Evolutionary conservation across 805 yeast species (phyloP).

Genomic region (Brettanomyces nanus): DNA sequence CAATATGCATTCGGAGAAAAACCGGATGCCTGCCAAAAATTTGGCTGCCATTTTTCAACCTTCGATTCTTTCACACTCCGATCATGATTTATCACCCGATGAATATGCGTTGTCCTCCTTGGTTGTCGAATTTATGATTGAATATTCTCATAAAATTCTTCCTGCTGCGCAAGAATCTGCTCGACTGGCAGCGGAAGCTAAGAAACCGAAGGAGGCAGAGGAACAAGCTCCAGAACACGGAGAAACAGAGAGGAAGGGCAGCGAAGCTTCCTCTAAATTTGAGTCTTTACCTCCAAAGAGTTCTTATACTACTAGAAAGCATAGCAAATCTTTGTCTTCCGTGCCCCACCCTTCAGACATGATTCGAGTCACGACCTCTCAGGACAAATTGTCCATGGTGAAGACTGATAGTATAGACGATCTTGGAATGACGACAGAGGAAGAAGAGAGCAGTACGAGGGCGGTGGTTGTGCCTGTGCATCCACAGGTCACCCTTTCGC

Average conservation of each 20-base stretch:
- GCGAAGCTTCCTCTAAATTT: background rate
- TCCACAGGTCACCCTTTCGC: background rate
- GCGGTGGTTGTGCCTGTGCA: background rate
- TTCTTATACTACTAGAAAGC: conserved; percentile 18
- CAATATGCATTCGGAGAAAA: conserved; percentile 65
- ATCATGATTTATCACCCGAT: conserved; percentile 85
- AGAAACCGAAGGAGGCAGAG: conserved; percentile 6
- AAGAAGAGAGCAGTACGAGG: background rate
- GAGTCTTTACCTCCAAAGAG: conserved; percentile 11
- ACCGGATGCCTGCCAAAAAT: conserved; percentile 88
- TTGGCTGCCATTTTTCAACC: conserved; percentile 97
- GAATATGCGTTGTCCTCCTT: conserved; percentile 83
- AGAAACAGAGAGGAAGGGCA: background rate
- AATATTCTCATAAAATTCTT: conserved; percentile 70
- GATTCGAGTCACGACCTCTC: conserved; percentile 22
- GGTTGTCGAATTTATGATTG: conserved; percentile 83
- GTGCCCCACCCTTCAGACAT: conserved; percentile 35
- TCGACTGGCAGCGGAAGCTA: conserved; percentile 9
- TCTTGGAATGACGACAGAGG: background rate
- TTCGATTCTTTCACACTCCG: conserved; percentile 86
- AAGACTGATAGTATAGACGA: background rate
- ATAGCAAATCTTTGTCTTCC: conserved; percentile 36
- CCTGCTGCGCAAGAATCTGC: conserved; percentile 36
- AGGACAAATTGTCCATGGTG: conserved; percentile 5
- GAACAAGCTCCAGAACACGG: background rate